phyloP scores from a whole-genome alignment of 805 yeast genomes.

The Nakazawaea peltata region DNA sequence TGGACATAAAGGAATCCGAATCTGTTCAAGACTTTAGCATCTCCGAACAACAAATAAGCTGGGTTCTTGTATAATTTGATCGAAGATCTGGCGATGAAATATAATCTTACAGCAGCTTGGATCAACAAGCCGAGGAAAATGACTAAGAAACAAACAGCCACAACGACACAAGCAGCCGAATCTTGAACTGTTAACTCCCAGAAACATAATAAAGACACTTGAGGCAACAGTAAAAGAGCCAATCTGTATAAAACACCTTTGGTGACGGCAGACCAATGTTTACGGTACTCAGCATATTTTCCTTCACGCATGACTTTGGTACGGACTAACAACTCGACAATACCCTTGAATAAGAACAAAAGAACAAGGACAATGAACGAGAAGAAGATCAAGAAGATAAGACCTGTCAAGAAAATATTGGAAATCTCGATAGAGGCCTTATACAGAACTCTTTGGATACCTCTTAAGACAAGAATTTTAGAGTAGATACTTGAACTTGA shows the following conservation, averaged over 20 bases:
- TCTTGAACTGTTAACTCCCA: constrained; percentile 88
- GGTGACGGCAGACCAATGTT: constrained; percentile 74
- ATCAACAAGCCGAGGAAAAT: constrained; percentile 50
- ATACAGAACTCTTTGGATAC: constrained; percentile 87
- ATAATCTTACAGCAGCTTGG: constrained; percentile 71
- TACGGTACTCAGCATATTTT: constrained; percentile 69
- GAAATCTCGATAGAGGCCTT: constrained; percentile 82
- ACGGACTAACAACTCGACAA: constrained; percentile 54
- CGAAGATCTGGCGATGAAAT: constrained; percentile 68
- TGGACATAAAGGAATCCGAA: constrained; percentile 92
- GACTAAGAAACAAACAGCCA: constrained; percentile 65
- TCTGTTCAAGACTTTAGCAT: constrained; percentile 67
- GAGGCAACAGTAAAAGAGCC: constrained; percentile 81
- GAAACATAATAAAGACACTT: constrained; percentile 67
- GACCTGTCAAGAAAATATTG: constrained; percentile 77
- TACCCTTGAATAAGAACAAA: constrained; percentile 58
- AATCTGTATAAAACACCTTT: constrained; percentile 87
- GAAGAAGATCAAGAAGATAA: constrained; percentile 75
- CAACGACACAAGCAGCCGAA: constrained; percentile 73
- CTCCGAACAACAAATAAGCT: constrained; percentile 85
- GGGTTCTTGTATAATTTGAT: constrained; percentile 74
- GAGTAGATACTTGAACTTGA: constrained; percentile 47
- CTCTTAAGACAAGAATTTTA: constrained; percentile 76
- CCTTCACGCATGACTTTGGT: constrained; percentile 51
- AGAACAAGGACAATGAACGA: constrained; percentile 51